These are phyloP conservation scores for Periglandula ipomoeae DNA, from an alignment of 2,329 filamentous ascomycete genomes.

Conservation along the genomic window DNA sequence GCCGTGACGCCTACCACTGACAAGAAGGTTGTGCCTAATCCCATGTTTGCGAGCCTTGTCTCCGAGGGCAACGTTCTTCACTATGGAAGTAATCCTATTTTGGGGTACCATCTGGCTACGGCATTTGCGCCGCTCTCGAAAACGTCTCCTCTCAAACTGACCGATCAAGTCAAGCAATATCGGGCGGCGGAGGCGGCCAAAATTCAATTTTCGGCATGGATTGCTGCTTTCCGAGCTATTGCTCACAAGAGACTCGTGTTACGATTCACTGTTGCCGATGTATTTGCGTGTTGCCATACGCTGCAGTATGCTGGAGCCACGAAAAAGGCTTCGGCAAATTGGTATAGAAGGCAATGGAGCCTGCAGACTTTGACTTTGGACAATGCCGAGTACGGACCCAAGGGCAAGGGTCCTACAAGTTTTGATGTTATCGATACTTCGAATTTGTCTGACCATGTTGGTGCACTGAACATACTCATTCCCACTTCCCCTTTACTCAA, in stretches of 20 bases:
- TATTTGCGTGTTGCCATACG: constrained; percentile 40
- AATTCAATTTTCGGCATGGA: constrained; percentile 39
- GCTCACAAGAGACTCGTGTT: constrained; percentile 30
- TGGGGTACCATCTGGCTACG: constrained; percentile 48
- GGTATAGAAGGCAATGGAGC: constrained; percentile 33
- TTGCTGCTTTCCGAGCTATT: constrained; percentile 15
- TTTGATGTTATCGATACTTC: constrained; percentile 52
- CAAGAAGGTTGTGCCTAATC: constrained; percentile 28
- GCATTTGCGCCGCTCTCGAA: constrained; percentile 30
- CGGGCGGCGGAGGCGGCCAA: constrained; percentile 26
- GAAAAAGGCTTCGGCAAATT: constrained; percentile 24
- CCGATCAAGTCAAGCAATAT: constrained; percentile 9
- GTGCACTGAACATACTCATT: constrained; percentile 28
- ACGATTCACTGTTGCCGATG: constrained; percentile 39
- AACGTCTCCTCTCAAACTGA: constrained; percentile 28
- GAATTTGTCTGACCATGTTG: constrained; percentile 31
- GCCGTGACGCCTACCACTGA: constrained; percentile 15
- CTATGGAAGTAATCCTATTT: constrained; percentile 40
- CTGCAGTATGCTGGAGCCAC: constrained; percentile 32
- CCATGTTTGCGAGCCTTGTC: constrained; percentile 31
- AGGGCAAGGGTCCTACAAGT: constrained; percentile 23
- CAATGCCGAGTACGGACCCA: constrained; percentile 27
- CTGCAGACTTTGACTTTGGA: constrained; percentile 33
- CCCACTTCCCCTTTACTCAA: constrained; percentile 38
- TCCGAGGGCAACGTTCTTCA: constrained; percentile 30